A percentile compares a stretch with the other conserved stretches of the same genome.
These are phyloP conservation scores for Podospora comata DNA, from an alignment of 495 filamentous ascomycete genomes.

Conservation along the genomic window DNA sequence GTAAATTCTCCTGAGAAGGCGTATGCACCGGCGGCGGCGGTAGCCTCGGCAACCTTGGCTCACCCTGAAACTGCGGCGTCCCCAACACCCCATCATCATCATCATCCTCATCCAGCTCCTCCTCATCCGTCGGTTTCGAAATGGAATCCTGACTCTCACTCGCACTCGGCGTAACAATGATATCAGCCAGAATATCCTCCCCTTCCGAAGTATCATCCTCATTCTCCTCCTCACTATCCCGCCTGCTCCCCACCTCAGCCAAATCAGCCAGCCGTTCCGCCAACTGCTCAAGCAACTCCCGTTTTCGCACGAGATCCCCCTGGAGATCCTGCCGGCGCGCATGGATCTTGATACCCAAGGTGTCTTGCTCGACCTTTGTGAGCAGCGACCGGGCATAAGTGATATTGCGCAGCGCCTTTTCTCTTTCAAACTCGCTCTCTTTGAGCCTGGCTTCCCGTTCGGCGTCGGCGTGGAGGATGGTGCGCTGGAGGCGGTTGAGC, in stretches of 20 bases:
- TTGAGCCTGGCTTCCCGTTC: slow-evolving; percentile 56
- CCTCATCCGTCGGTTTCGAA: slow-evolving; percentile 25
- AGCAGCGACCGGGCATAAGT: slow-evolving; percentile 76
- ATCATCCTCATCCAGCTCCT: slow-evolving; percentile 19
- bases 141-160: slow-evolving; percentile 46
- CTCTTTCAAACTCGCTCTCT: slow-evolving; percentile 66
- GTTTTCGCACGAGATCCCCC: slow-evolving; percentile 61
- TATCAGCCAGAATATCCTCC: slow-evolving; percentile 49
- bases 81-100: slow-evolving; percentile 6
- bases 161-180: slow-evolving; percentile 47
- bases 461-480: slow-evolving; percentile 63
- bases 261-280: slow-evolving; percentile 62
- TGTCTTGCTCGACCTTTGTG: slow-evolving; percentile 70
- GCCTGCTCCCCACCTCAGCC: slow-evolving; percentile 51
- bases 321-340: slow-evolving; percentile 65
- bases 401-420: slow-evolving; percentile 69
- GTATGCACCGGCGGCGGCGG: slow-evolving; percentile 15
- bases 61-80: background rate
- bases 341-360: slow-evolving; percentile 60
- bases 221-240: slow-evolving; percentile 18
- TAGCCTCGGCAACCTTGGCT: background rate
- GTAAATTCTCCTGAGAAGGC: slow-evolving; percentile 8
- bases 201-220: slow-evolving; percentile 42
- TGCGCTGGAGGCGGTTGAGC: slow-evolving; percentile 69
- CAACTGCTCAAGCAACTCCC: slow-evolving; percentile 55